Base-by-base conservation (phyloP, 1,284 basidiomycete genomes). In the Ustilago tritici region DNA sequence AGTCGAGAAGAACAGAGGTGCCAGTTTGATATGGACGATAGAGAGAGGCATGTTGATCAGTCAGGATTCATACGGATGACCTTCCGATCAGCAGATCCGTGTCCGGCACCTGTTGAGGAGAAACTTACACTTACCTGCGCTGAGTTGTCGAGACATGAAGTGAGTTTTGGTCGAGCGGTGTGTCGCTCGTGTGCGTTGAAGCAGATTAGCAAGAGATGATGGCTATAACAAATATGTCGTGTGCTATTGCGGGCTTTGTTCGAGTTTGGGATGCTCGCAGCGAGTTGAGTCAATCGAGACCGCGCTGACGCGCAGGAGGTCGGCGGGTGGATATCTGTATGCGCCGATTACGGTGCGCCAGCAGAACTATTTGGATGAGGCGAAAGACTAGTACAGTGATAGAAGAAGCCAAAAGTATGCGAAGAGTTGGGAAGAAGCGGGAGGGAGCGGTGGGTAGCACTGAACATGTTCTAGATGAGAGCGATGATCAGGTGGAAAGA, bases 361-460 rank as follows among this genome's bases (percentile, higher is more conserved):
- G 38, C 47, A n/a, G 65, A 38, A 60, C 57, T 63, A 57, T 31
- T 38, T 49, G 12, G 50, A 46, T 53, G 49, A 38, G 56, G 62
- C 35, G 61, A 56, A 35, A 54, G 61, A 56, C 58, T 70, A n/a
- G 68, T 76, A 77, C 68, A 62, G 61, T 72, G 68, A 55, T 79
- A 76, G 64, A 79, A 79, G 66, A 73, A 72, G 17, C 77, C 75
- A 38, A 73, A 56, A n/a, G 69, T 79, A 71, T 73, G 75, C 32
- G 72, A 76, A 64, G 77, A 73, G 70, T 76, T 79, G 41, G 75
- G 68, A 34, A 77, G 66, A 53, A 76, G 76, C 49, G 72, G 76
- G 32, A 79, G 76, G 49, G 72, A 76, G 70, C 73, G 74, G 59
- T 69, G 68, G 62, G 61, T 62, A 64, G 60, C 72, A 68, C 65